These are phyloP conservation scores for Penicillium sp. DNA, from an alignment of 2,329 filamentous ascomycete species.

Conservation along the genomic window DNA sequence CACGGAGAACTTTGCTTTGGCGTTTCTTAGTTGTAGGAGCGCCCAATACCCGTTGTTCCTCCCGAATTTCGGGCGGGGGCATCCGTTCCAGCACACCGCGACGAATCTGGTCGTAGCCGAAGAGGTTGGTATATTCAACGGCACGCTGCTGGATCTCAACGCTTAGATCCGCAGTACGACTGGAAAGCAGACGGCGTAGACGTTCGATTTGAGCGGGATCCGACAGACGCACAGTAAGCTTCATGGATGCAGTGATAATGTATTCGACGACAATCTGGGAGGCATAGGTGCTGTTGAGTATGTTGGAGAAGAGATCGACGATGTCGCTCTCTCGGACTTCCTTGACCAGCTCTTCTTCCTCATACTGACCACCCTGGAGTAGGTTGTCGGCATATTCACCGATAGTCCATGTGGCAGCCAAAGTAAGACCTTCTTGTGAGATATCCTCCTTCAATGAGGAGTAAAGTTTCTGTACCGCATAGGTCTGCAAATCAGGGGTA, in stretches of 20 bases:
- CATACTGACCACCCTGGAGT: slow-evolving; percentile 83
- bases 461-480: slow-evolving; percentile 94
- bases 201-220: slow-evolving; percentile 84
- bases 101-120: slow-evolving; percentile 80
- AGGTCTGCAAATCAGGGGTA: slow-evolving; percentile 89
- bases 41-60: slow-evolving; percentile 86
- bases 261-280: slow-evolving; percentile 91
- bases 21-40: slow-evolving; percentile 67
- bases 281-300: slow-evolving; percentile 91
- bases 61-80: slow-evolving; percentile 94
- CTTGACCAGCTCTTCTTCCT: slow-evolving; percentile 84
- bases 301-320: slow-evolving; percentile 85
- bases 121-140: slow-evolving; percentile 94
- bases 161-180: slow-evolving; percentile 80
- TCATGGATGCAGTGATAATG: slow-evolving; percentile 91
- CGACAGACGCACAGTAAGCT: slow-evolving; percentile 81
- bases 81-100: slow-evolving; percentile 93
- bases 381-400: slow-evolving; percentile 93
- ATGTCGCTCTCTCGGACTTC: slow-evolving; percentile 84
- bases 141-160: slow-evolving; percentile 95
- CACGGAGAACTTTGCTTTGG: slow-evolving; percentile 59
- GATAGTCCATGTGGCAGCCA: slow-evolving; percentile 95
- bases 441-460: slow-evolving; percentile 89
- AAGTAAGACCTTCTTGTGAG: slow-evolving; percentile 89
- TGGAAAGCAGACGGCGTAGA: slow-evolving; percentile 71